Evolutionary conservation across 805 yeast species (phyloP).

Genomic region (Clavispora asparagi): DNA sequence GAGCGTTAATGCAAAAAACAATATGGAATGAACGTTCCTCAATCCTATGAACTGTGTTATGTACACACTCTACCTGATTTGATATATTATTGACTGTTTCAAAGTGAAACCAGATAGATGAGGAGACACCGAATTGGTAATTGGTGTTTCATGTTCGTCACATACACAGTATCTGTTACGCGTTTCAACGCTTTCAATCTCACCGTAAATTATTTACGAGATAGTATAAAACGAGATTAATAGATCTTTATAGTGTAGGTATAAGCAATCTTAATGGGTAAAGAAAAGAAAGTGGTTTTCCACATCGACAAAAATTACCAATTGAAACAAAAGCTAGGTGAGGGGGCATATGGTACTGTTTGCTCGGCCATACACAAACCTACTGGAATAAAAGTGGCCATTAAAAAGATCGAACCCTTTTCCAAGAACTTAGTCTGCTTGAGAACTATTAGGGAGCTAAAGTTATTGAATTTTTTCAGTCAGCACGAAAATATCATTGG

Average conservation of each 20-base stretch:
- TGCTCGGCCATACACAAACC: slow-evolving; percentile 63
- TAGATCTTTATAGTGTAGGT: background rate
- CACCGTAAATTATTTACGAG: background rate
- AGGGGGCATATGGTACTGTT: slow-evolving; percentile 81
- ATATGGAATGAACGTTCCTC: too few relatives aligned
- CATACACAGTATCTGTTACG: background rate
- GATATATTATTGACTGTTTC: background rate
- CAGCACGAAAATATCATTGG: slow-evolving; percentile 70
- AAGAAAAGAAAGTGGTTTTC: slow-evolving; percentile 33
- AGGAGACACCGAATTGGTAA: background rate
- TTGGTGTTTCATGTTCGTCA: background rate
- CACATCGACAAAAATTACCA: slow-evolving; percentile 61
- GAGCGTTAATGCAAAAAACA: too few relatives aligned
- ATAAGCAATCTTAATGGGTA: background rate
- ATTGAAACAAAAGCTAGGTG: slow-evolving; percentile 60
- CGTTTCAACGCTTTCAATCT: background rate
- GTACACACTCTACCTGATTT: too few relatives aligned
- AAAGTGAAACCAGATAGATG: background rate
- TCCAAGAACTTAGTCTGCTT: slow-evolving; percentile 60
- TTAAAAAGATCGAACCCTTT: slow-evolving; percentile 72
- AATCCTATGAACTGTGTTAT: too few relatives aligned
- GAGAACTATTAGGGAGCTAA: slow-evolving; percentile 67
- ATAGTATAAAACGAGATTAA: background rate
- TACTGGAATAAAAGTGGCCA: slow-evolving; percentile 62
- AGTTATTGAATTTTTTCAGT: slow-evolving; percentile 56